Evolutionary conservation across 2,329 filamentous ascomycete genomes (phyloP), one percentile per base, ranked within the genome.

Genomic region (Dothideomycetes sp.): DNA sequence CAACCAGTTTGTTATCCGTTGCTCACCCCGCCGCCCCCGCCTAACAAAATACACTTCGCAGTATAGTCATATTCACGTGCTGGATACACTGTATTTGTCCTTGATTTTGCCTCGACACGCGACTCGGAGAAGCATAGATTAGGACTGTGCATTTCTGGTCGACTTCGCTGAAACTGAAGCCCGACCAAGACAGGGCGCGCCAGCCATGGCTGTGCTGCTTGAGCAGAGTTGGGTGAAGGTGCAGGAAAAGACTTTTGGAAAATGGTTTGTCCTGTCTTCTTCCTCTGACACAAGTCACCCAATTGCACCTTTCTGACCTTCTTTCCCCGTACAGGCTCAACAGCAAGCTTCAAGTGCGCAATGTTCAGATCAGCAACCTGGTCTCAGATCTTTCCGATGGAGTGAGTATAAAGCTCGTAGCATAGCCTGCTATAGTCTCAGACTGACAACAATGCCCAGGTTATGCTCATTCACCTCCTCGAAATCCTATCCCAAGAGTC

Each of bases 161-260:
- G n/a, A n/a, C n/a, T n/a, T n/a, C n/a, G n/a, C n/a, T 30, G 34
- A 38, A 18, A n/a, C n/a, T n/a, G 12, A 10, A 22, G 25, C n/a
- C 27, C 13, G 12, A 7, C 8, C 13, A 10, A 18, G 13, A 38
- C 35, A 38, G 35, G 35, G 35, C 47, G 36, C 23, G 41, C 36
- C 44, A 40, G 40, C 27, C 36, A 48, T 48, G 46, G 43, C 46
- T 39, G 46, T 48, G 41, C 64, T 67, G 53, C 64, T 69, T 56
- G 74, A 80, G 63, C 73, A 76, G 66, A 71, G 74, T 64, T 78
- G 75, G 74, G 69, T 79, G 54, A 75, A 72, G 58, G 87, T 94
- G 65, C 89, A 96, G 70, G 83, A 96, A 64, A 98, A 96, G 75
- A 98, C 91, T 19, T 98, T 98, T 65, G 94, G 88, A 45, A 98